Percentiles rank a stretch among this genome's conserved stretches.
Conservation (phyloP, 192 early-diverging fungal genomes). For the Endogone sp. region DNA sequence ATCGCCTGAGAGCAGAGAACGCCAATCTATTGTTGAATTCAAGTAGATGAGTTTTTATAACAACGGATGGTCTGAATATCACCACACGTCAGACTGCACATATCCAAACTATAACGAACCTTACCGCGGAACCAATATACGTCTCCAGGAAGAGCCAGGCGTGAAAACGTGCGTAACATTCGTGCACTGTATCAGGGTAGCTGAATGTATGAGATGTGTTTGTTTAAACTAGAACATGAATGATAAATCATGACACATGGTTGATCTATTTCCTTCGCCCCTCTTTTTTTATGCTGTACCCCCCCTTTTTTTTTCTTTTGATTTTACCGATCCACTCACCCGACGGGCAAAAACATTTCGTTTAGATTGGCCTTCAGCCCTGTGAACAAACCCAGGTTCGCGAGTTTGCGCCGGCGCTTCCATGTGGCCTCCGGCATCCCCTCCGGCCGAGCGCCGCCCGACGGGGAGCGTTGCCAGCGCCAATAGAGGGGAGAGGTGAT, state of each 20-base stretch:
- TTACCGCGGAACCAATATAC: slow-evolving; percentile 54
- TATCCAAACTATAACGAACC: not conserved
- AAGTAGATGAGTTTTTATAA: not conserved
- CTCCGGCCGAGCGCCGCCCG: not conserved
- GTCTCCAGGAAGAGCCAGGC: slow-evolving; percentile 60
- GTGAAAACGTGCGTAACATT: slow-evolving; percentile 53
- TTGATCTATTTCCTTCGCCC: too few species aligned
- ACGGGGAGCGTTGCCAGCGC: slow-evolving; percentile 34
- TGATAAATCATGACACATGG: not conserved
- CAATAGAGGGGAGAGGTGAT: slow-evolving; percentile 32
- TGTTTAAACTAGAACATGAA: not conserved
- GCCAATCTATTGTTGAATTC: slow-evolving; percentile 36
- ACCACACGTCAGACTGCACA: not conserved
- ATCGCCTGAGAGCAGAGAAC: slow-evolving; percentile 66
- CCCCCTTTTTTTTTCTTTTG: too few species aligned
- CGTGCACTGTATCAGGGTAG: slow-evolving; percentile 57
- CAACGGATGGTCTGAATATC: too few species aligned
- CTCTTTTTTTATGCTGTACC: too few species aligned
- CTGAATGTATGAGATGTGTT: slow-evolving; percentile 23
- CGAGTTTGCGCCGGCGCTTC: slow-evolving; percentile 4
- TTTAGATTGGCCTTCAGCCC: slow-evolving; percentile 35
- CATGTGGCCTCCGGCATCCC: slow-evolving; percentile 1
- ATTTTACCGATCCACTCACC: too few species aligned
- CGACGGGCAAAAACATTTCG: slow-evolving; percentile 56
- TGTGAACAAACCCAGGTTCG: slow-evolving; percentile 7